phyloP scores from a whole-genome alignment of 2,329 filamentous ascomycete species.

The Ascosphaera pollenicola region DNA sequence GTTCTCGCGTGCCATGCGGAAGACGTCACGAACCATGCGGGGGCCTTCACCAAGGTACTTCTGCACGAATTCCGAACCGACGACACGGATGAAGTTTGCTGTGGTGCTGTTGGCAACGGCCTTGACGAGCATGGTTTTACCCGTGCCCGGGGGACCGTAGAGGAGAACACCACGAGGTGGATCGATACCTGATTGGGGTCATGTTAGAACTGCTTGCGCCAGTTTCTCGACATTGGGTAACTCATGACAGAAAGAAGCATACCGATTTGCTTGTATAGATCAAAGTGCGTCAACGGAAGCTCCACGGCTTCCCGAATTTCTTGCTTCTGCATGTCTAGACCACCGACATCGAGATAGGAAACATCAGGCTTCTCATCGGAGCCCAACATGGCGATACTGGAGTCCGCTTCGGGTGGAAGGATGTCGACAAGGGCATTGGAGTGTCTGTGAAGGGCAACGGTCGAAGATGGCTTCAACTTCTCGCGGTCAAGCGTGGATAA shows the following conservation, averaged over 20 bases:
- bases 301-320: slow-evolving; percentile 97
- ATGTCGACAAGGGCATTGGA: slow-evolving; percentile 98
- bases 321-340: slow-evolving; percentile 98
- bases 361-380: slow-evolving; percentile 95
- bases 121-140: slow-evolving; percentile 96
- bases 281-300: slow-evolving; percentile 88
- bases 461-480: slow-evolving; percentile 92
- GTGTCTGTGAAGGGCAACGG: slow-evolving; percentile 91
- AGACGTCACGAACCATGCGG: slow-evolving; percentile 97
- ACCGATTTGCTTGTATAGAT: slow-evolving; percentile 97
- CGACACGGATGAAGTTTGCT: slow-evolving; percentile 93
- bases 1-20: slow-evolving; percentile 97
- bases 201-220: too few species aligned
- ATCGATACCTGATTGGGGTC: slow-evolving; percentile 46
- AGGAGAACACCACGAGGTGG: slow-evolving; percentile 88
- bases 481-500: slow-evolving; percentile 96
- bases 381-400: slow-evolving; percentile 94
- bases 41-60: slow-evolving; percentile 97
- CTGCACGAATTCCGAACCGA: slow-evolving; percentile 95
- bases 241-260: slow-evolving; percentile 4
- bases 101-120: slow-evolving; percentile 97
- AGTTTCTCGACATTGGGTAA: too few species aligned
- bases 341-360: slow-evolving; percentile 93
- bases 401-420: slow-evolving; percentile 94
- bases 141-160: slow-evolving; percentile 87